These are phyloP conservation scores for Diaporthe caulivora DNA, from an alignment of 2,329 filamentous ascomycete genomes.

Conservation along the genomic window DNA sequence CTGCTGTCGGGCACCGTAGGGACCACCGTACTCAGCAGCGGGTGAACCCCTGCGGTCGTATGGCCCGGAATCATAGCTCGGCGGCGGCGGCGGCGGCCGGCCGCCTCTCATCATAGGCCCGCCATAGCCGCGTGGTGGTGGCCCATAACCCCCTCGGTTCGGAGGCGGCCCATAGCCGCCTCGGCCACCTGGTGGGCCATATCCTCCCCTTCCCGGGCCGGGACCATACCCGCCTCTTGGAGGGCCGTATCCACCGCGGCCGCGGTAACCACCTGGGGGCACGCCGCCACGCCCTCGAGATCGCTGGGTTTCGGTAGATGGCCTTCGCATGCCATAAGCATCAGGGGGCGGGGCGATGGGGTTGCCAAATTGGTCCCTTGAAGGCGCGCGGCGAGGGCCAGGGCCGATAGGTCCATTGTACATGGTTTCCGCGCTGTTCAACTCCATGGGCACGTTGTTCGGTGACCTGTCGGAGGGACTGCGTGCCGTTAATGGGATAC, in stretches of 20 bases:
- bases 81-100: constrained; percentile 58
- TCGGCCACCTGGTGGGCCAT: constrained; percentile 56
- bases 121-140: constrained; percentile 51
- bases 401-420: constrained; percentile 48
- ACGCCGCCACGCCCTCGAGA: constrained; percentile 66
- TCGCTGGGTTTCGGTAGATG: constrained; percentile 61
- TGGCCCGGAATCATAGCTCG: constrained; percentile 55
- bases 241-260: constrained; percentile 64
- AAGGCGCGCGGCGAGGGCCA: constrained; percentile 53
- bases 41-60: constrained; percentile 55
- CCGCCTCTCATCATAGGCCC: constrained; percentile 52
- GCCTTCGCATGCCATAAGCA: constrained; percentile 60
- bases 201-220: constrained; percentile 47
- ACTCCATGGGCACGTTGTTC: constrained; percentile 57
- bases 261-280: constrained; percentile 59
- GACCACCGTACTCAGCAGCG: constrained; percentile 52
- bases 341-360: constrained; percentile 58
- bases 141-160: constrained; percentile 58
- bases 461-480: constrained; percentile 71
- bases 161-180: constrained; percentile 61
- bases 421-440: constrained; percentile 52
- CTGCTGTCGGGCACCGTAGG: constrained; percentile 49
- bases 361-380: constrained; percentile 76
- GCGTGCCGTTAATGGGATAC: constrained; percentile 75
- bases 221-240: constrained; percentile 46